Base-by-base conservation (phyloP, 1,139 yeast species). In the Geotrichum histeridarum region DNA sequence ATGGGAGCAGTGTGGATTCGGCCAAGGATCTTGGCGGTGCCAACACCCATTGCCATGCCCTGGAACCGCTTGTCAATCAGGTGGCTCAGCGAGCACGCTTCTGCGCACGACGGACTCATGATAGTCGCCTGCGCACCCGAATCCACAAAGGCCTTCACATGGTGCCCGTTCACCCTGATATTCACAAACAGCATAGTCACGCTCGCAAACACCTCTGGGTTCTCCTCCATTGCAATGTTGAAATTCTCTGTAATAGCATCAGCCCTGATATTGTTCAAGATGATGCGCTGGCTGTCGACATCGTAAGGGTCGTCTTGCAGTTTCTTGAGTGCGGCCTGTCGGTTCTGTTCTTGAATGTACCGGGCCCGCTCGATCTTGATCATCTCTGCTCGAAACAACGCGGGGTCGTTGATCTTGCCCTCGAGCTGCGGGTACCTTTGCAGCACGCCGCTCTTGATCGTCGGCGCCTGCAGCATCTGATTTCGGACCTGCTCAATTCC, bases 41-140 rank as follows among this genome's bases (percentile, higher is more conserved):
- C 99, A 5, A 93, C 98, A 37, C 99, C 99, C 59, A 81, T 74
- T 1, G 96, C 98, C 63, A 83, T 82, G 27, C 96, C 96, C 50
- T 76, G 76, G 68, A 84, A 89, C 59, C 97, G 75, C 57, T 73
- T 81, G 67, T 93, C 99, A n/a, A 93, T 82, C 54, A 90, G 73
- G 61, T 86, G 81, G 27, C 82, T 73, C 44, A 93, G 72, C 0
- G 88, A 87, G 54, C 93, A 81, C 55, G 75, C 73, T 60, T 84
- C 86, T 0, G 95, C 96, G 61, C 93, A 75, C 44, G 74, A 72
- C 0, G 95, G 86, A 18, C 90, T 82, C 67, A 84, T 85, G 50
- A 91, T 84, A 0, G 99, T 90, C 43, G 82, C 77, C 68, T 90
- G 97, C 0, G 99, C 99, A 1, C 99, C 99, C 0, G 97, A 83